phyloP scores from a whole-genome alignment of 2,329 filamentous ascomycete species.

The Xylariales sp. region DNA sequence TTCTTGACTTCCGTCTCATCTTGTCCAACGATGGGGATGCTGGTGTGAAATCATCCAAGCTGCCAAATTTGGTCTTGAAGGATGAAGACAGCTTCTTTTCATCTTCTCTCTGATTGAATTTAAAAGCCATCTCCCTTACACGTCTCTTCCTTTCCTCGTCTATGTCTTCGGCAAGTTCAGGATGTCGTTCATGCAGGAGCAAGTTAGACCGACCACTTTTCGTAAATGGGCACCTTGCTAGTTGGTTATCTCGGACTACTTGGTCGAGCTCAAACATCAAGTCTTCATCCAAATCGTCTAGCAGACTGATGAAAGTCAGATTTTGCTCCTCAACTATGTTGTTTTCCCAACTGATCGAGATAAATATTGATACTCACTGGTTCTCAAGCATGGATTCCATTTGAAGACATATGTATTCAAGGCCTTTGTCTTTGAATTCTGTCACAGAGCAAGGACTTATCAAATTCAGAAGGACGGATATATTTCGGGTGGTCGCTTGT shows the following conservation, averaged over 20 bases:
- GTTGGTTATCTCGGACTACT: constrained; percentile 77
- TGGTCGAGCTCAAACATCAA: constrained; percentile 76
- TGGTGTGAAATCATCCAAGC: constrained; percentile 56
- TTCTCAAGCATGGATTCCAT: constrained; percentile 91
- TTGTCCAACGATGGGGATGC: constrained; percentile 38
- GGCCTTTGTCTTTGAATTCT: constrained; percentile 80
- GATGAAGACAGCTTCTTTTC: constrained; percentile 60
- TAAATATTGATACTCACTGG: constrained; percentile 49
- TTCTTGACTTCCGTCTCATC: constrained; percentile 41
- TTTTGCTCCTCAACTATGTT: no score
- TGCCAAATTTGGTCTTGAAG: constrained; percentile 55
- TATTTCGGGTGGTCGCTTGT: constrained; percentile 75
- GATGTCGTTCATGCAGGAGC: constrained; percentile 60
- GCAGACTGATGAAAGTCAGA: constrained; percentile 42
- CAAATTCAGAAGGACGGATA: constrained; percentile 78
- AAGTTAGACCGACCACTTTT: constrained; percentile 70
- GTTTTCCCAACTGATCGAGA: no score
- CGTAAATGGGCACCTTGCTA: constrained; percentile 70
- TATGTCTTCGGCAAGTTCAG: constrained; percentile 59
- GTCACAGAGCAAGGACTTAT: constrained; percentile 79
- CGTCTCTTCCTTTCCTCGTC: constrained; percentile 65
- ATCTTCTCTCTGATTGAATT: constrained; percentile 56
- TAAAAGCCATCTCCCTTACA: constrained; percentile 73
- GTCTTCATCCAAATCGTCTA: constrained; percentile 82
- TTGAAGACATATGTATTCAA: constrained; percentile 90